Evolutionary conservation across 352 stramenopile genomes (phyloP), one percentile per base, ranked within the genome.

Genomic region (Aphanomyces invadans): DNA sequence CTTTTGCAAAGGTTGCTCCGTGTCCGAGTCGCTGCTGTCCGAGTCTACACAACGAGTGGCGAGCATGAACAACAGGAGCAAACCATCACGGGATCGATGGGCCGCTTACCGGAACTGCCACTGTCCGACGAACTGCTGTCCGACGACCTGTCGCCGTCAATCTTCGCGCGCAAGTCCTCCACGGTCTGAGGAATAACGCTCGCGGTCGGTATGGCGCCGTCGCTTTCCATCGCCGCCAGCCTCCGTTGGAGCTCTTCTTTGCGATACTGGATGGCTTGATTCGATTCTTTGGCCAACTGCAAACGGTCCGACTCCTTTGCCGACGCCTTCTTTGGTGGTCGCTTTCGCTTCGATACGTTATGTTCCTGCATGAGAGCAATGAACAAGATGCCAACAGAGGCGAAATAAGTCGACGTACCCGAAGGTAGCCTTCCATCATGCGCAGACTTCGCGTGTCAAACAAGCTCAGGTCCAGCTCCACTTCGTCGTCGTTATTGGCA

Each of bases 381-480:
- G n/a, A 62, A 1, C 21, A 63, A 26, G 61, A 19, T 57, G 49
- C 66, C 2, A 70, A 48, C 5, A 36, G 19, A 28, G 21, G 21
- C 15, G 28, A 19, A 52, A 68, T 23, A 64, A 23, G 59, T 65
- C n/a, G 73, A 79, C 81, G 72, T 82, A 95, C 86, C 73, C 82
- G 76, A 73, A 95, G 81, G 69, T 92, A 95, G 72, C 85, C 85
- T 83, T 95, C 84, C 48, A 95, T 80, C 84, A 93, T 93, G 44
- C 86, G 77, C 65, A 95, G 75, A 72, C 84, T 92, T 31, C 85
- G 72, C 2, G 86, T 93, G 60, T 93, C 84, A 68, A 95, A 92
- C 61, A 83, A 81, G 65, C 92, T 92, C 72, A 95, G 90, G 54
- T 95, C 86, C 76, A 95, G 83, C 74, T 95, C 86, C 62, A 95